A percentile compares a stretch with the other conserved stretches of the same genome.
These are phyloP conservation scores for Agastache rugosa DNA, from an alignment of 257 asterid species.

Conservation along the genomic window DNA sequence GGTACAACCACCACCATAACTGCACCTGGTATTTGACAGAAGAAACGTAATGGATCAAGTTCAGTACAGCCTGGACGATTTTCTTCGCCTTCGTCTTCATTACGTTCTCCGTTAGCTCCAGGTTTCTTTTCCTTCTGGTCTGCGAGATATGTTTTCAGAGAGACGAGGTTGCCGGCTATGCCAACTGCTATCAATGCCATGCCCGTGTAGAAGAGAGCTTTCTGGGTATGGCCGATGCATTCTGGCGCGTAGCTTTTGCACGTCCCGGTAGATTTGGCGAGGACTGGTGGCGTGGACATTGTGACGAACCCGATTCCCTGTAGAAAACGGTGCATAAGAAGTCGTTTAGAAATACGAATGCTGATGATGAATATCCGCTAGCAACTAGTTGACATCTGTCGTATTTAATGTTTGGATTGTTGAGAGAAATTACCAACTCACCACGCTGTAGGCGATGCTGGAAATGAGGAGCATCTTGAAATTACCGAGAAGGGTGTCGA, in stretches of 20 bases:
- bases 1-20: slow-evolving; percentile 29
- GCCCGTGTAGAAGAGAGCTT: slow-evolving; percentile 51
- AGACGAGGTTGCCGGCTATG: slow-evolving; percentile 52
- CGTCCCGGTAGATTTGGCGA: slow-evolving; percentile 46
- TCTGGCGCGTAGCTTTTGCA: slow-evolving; percentile 50
- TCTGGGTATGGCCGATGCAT: slow-evolving; percentile 55
- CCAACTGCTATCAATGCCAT: slow-evolving; percentile 60
- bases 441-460: slow-evolving; percentile 43
- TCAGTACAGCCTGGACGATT: neutral
- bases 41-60: neutral
- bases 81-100: neutral
- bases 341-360: no score
- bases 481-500: slow-evolving; percentile 46
- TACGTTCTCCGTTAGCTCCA: neutral
- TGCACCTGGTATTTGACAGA: neutral
- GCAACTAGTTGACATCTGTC: no score
- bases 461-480: slow-evolving; percentile 49
- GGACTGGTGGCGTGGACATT: slow-evolving; percentile 65
- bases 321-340: no score
- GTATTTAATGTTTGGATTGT: no score
- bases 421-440: neutral
- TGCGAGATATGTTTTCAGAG: slow-evolving; percentile 33
- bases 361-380: no score
- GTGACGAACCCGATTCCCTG: slow-evolving; percentile 58
- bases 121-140: slow-evolving; percentile 35